Base-by-base conservation (phyloP, 1,284 basidiomycete genomes). In the Ustilago trichophora region DNA sequence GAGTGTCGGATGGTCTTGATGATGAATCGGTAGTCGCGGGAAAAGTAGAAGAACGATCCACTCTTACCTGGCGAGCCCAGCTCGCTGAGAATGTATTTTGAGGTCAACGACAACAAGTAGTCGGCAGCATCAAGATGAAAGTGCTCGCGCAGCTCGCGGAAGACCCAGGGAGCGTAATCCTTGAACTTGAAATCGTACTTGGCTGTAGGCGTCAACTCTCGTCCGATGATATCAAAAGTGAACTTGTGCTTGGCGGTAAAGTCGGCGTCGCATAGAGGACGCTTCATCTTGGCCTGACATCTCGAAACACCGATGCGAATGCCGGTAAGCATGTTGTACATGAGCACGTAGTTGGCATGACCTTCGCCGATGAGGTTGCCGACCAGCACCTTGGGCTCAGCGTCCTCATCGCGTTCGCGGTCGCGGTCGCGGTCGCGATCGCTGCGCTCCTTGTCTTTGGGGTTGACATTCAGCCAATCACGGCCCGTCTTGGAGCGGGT, bases 301-400 rank as follows among this genome's bases (percentile, higher is more conserved):
- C 95, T 86, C 40, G 95, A 98, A 5, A 97, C 91, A 45, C 90
- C 94, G 73, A 94, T 94, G 27, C 95, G 89, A 68, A 98, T 98
- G 6, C 95, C 95, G 4, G 95, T 98, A 75, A 98, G 86, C 95
- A 98, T 98, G 85, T 98, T 98, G 85, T 98, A 98, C 95, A 98
- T 98, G 78, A 98, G 85, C 59, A 98, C 92, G 76, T 98, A 98
- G 84, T 98, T 98, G 82, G 90, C 93, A 83, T 98, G 95, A 73
- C 89, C 95, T 81, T 98, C 94, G 32, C 92, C 92, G 66, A 98
- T 97, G 72, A 98, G 83, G 81, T 98, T 98, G 9, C 95, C 95
- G 0, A 98, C 91, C 11, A 96, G 83, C 11, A 90, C 90, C 24
- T 64, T 65, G 27, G 74, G 72, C 44, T 68, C 72, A 25, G 44